These are phyloP conservation scores for Ganoderma boninense DNA, from an alignment of 1,284 basidiomycete genomes.

Conservation along the genomic window DNA sequence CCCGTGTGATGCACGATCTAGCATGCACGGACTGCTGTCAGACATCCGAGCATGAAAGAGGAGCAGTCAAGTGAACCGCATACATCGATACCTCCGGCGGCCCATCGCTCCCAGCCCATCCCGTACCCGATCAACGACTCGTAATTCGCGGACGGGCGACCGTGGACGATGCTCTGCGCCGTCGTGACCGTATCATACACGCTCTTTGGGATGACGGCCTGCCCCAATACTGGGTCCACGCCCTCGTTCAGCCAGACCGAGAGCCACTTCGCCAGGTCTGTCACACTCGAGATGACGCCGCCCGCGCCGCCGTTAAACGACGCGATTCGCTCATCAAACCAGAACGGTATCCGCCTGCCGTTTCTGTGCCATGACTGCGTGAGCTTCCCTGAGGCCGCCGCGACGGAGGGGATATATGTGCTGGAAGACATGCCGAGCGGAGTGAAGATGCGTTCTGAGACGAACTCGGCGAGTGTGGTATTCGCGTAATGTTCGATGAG, in stretches of 20 bases:
- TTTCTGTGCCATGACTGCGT: constrained; percentile 12
- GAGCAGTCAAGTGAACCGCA: not conserved
- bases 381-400: constrained; percentile 1
- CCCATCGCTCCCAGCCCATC: constrained; percentile 49
- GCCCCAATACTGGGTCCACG: constrained; percentile 49
- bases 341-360: constrained; percentile 14
- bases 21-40: not conserved
- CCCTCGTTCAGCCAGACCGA: constrained; percentile 53
- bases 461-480: constrained; percentile 2
- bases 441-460: constrained; percentile 11
- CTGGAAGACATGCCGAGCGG: constrained; percentile 16
- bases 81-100: constrained; percentile 18
- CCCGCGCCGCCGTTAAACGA: constrained; percentile 40
- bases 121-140: constrained; percentile 47
- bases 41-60: too few relatives aligned
- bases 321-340: not conserved
- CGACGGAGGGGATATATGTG: constrained; percentile 9
- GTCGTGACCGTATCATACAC: constrained; percentile 49
- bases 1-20: constrained; percentile 37
- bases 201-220: constrained; percentile 48
- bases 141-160: constrained; percentile 8
- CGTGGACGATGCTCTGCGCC: constrained; percentile 37
- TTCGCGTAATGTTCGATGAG: constrained; percentile 12
- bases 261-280: constrained; percentile 50
- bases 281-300: constrained; percentile 42